Evolutionary conservation across 2,329 filamentous ascomycete genomes (phyloP).

Genomic region (Tothia fuscella): DNA sequence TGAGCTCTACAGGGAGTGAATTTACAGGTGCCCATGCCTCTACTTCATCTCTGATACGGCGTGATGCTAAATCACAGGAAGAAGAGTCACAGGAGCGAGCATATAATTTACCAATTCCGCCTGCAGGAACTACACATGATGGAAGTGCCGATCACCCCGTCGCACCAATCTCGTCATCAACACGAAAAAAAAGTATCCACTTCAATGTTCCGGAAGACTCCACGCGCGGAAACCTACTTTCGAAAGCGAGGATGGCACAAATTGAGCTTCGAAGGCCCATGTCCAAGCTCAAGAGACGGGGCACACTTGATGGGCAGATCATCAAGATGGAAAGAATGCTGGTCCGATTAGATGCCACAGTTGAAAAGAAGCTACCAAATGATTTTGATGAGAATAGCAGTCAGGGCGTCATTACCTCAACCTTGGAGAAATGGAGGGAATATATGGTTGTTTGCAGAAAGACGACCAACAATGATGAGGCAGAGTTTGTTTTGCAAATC

Average conservation of each 20-base stretch:
- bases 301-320: slow-evolving; percentile 42
- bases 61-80: slow-evolving; percentile 9
- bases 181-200: slow-evolving; percentile 21
- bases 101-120: background rate
- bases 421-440: slow-evolving; percentile 54
- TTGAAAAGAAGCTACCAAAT: slow-evolving; percentile 39
- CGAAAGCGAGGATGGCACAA: slow-evolving; percentile 28
- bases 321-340: slow-evolving; percentile 60
- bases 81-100: background rate
- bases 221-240: slow-evolving; percentile 24
- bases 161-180: background rate
- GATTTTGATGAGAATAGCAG: slow-evolving; percentile 55
- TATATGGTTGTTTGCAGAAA: slow-evolving; percentile 51
- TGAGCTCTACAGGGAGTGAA: slow-evolving; percentile 1
- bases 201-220: slow-evolving; percentile 31
- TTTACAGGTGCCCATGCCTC: slow-evolving; percentile 9
- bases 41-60: slow-evolving; percentile 5
- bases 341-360: slow-evolving; percentile 45
- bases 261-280: slow-evolving; percentile 23
- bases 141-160: background rate
- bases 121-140: background rate
- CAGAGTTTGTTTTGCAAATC: slow-evolving; percentile 45
- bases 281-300: too few relatives aligned
- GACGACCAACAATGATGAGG: slow-evolving; percentile 39
- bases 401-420: slow-evolving; percentile 44